These are phyloP conservation scores for Basidiobolus meristosporus DNA, from an alignment of 371 early-diverging fungal genomes.

Conservation along the genomic window DNA sequence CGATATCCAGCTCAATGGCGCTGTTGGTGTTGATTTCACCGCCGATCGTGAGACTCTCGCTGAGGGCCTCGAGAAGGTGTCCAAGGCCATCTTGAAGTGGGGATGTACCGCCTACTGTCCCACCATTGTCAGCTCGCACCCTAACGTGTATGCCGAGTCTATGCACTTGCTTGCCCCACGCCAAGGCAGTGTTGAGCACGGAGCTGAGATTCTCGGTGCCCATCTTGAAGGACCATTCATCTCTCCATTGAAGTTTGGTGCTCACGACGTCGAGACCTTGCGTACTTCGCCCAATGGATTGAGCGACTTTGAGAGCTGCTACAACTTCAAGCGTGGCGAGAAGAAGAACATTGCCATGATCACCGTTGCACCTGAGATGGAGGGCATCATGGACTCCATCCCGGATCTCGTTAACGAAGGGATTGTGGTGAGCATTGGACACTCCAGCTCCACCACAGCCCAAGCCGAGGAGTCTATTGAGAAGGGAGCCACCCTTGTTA, in stretches of 20 bases:
- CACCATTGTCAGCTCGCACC: constrained; percentile 59
- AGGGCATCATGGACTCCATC: constrained; percentile 49
- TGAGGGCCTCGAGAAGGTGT: constrained; percentile 13
- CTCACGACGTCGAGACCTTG: constrained; percentile 48
- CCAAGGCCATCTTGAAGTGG: constrained; percentile 44
- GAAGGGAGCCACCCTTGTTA: constrained; percentile 12
- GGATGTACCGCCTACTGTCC: constrained; percentile 75
- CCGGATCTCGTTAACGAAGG: constrained; percentile 40
- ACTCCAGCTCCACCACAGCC: not conserved
- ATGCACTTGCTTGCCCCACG: constrained; percentile 38
- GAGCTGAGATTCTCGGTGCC: constrained; percentile 59
- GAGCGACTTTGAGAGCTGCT: constrained; percentile 43
- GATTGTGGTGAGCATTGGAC: constrained; percentile 43
- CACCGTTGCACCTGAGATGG: constrained; percentile 68
- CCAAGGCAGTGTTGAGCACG: constrained; percentile 34
- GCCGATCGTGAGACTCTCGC: constrained; percentile 21
- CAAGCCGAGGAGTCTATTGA: not conserved
- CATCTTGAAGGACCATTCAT: constrained; percentile 83
- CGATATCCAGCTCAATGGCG: constrained; percentile 71
- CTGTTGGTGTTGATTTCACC: constrained; percentile 72
- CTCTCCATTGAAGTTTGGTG: constrained; percentile 50
- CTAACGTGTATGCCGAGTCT: constrained; percentile 43
- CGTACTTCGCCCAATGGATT: constrained; percentile 43
- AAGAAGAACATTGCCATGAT: constrained; percentile 13
- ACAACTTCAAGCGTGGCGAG: constrained; percentile 20